phyloP scores from a whole-genome alignment of 2,329 filamentous ascomycete genomes.

The Stachybotrys elegans region DNA sequence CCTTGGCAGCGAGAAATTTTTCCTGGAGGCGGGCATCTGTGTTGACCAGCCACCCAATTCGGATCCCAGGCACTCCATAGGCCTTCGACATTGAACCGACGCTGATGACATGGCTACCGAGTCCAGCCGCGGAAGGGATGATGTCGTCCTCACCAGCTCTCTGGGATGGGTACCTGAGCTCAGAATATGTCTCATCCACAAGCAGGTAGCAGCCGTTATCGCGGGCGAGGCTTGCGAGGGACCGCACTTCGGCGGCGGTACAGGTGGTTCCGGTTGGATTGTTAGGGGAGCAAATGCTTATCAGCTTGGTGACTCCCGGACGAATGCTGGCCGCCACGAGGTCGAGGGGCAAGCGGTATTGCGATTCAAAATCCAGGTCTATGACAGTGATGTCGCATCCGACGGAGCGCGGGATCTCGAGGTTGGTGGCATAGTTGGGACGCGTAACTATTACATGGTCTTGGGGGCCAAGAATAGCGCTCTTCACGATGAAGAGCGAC shows the following conservation, averaged over 20 bases:
- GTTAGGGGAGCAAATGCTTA: constrained; percentile 16
- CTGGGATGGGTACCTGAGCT: constrained; percentile 13
- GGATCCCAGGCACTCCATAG: constrained; percentile 15
- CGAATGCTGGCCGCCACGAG: constrained; percentile 11
- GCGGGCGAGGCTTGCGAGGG: constrained; percentile 10
- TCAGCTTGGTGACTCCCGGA: constrained; percentile 12
- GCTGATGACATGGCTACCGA: constrained; percentile 13
- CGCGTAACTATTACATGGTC: constrained; percentile 16
- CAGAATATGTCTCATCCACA: constrained; percentile 18
- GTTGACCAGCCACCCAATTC: constrained; percentile 15
- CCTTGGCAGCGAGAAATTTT: constrained; percentile 16
- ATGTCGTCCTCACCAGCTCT: no score
- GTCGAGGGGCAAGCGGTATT: constrained; percentile 10
- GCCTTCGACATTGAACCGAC: constrained; percentile 17
- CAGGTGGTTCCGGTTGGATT: constrained; percentile 14
- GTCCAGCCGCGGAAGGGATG: constrained; percentile 10
- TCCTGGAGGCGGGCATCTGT: constrained; percentile 11
- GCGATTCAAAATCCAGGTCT: constrained; percentile 13
- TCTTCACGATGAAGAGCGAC: constrained; percentile 15
- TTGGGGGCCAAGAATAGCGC: constrained; percentile 8
- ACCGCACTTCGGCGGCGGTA: constrained; percentile 3
- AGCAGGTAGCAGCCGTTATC: constrained; percentile 8
- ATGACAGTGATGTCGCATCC: constrained; percentile 16
- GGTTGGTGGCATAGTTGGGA: constrained; percentile 18
- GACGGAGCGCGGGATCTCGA: constrained; percentile 15